These are phyloP conservation scores for Monilinia fructigena DNA, from an alignment of 2,329 filamentous ascomycete species.

Conservation along the genomic window DNA sequence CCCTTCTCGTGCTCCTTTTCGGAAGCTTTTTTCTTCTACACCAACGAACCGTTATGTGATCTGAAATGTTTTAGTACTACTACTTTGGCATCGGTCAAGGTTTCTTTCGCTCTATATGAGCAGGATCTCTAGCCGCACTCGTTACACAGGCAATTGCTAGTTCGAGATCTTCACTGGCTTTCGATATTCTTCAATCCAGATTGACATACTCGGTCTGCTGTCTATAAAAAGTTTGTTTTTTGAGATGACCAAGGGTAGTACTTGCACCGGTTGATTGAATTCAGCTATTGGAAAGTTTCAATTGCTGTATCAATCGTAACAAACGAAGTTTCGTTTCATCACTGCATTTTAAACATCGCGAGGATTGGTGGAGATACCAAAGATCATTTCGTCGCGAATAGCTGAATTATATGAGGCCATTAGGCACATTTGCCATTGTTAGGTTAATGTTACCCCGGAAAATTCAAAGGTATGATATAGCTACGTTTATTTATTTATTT, in stretches of 20 bases:
- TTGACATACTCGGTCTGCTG: too few species aligned
- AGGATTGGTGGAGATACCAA: not conserved
- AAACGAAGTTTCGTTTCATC: not conserved
- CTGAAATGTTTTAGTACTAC: not conserved
- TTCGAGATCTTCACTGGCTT: slow-evolving; percentile 5
- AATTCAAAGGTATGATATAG: not conserved
- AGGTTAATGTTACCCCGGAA: not conserved
- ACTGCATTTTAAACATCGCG: not conserved
- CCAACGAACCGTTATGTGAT: not conserved
- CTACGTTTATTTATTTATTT: not conserved
- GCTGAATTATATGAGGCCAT: not conserved
- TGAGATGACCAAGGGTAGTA: not conserved
- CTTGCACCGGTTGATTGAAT: not conserved
- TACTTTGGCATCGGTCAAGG: not conserved
- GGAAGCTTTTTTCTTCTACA: not conserved
- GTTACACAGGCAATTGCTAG: not conserved
- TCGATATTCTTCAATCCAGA: not conserved
- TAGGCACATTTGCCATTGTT: not conserved
- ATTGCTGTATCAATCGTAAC: not conserved
- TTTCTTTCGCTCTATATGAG: not conserved
- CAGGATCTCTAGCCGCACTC: not conserved
- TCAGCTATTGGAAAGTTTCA: slow-evolving; percentile 11
- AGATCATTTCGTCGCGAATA: not conserved
- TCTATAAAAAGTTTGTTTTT: not conserved
- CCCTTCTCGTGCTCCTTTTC: not conserved